Evolutionary conservation across 2,329 filamentous ascomycete genomes (phyloP), one percentile per base, ranked within the genome.

Genomic region (Magnaporthiopsis rhizophila): DNA sequence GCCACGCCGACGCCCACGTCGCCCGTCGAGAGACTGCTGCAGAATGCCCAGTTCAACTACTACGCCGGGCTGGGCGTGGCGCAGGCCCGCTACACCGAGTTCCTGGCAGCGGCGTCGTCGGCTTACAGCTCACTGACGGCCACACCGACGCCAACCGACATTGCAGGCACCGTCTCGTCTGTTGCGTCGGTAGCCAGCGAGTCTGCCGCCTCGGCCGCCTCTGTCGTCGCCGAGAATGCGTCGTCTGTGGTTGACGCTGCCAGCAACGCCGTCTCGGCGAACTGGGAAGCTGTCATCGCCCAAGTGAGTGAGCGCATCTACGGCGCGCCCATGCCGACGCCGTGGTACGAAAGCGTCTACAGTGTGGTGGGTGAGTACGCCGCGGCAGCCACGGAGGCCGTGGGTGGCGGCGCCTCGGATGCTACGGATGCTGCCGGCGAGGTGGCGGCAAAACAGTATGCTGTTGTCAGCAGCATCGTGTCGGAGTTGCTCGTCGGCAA

Each of bases 31-130:
- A 88, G 76, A 79, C 83, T 81, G 76, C 85, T 78, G 72, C 85
- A 80, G 72, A 87, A 81, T 78, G 89, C 84, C 59, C 83, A 81
- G 69, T 76, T 82, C 69, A 83, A 86, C 71, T 94, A 94, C 74
- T 93, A 92, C 69, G 89, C 91, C 67, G 90, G 88, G 13, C 75
- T 95, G 30, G 91, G 91, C 34, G 75, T 91, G 59, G 91, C 92
- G 0, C 89, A 96, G 70, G 90, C 87, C 58, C 86, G 88, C 53
- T 95, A 95, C 74, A 86, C 88, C 6, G 88, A 88, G 62, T 94
- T 95, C 71, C 68, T 95, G 2, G 81, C 81, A 15, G 86, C 88
- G 5, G 91, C 90, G 9, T 91, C 89, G 12, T 86, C 83, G 50
- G 90, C 87, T 26, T 79, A 91, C 57, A 88, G 85, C 64, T 80